Percentiles rank a stretch among this genome's conserved stretches.
Evolutionary conservation across 1,139 yeast genomes (phyloP).

Genomic region (Keqinozyma sinolaborantium): DNA sequence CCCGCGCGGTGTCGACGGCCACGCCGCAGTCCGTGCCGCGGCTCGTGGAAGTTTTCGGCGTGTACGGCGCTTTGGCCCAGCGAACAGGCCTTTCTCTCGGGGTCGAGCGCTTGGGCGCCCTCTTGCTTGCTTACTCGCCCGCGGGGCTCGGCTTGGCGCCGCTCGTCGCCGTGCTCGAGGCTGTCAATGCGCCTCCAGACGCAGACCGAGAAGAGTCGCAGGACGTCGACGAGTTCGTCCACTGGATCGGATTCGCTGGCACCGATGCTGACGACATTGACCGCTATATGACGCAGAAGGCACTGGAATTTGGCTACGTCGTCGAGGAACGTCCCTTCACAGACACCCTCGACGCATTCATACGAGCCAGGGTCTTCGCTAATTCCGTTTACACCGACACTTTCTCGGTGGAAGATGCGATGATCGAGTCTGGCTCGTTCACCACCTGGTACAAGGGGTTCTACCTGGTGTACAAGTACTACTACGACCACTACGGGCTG

Average conservation of each 20-base stretch:
- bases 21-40: too few species aligned
- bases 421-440: slow-evolving; percentile 9
- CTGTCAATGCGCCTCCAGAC: not conserved
- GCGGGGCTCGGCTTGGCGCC: not conserved
- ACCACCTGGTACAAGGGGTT: slow-evolving; percentile 26
- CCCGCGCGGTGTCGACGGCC: too few species aligned
- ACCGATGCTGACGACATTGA: slow-evolving; percentile 4
- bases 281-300: slow-evolving; percentile 9
- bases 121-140: not conserved
- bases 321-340: slow-evolving; percentile 14
- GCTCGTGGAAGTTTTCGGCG: too few species aligned
- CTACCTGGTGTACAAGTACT: slow-evolving; percentile 27
- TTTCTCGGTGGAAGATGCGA: slow-evolving; percentile 7
- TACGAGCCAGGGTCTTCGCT: slow-evolving; percentile 5
- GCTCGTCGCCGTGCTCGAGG: not conserved
- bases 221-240: slow-evolving; percentile 22
- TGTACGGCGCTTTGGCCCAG: too few species aligned
- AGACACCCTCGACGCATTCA: slow-evolving; percentile 5
- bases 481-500: slow-evolving; percentile 23
- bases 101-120: slow-evolving; percentile 3
- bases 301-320: slow-evolving; percentile 17
- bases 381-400: slow-evolving; percentile 11
- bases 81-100: too few species aligned
- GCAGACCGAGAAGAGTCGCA: slow-evolving; percentile 8
- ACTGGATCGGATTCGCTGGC: slow-evolving; percentile 10